Conservation (phyloP, 2,329 filamentous ascomycete genomes). For the Colletotrichum echinochloae region DNA sequence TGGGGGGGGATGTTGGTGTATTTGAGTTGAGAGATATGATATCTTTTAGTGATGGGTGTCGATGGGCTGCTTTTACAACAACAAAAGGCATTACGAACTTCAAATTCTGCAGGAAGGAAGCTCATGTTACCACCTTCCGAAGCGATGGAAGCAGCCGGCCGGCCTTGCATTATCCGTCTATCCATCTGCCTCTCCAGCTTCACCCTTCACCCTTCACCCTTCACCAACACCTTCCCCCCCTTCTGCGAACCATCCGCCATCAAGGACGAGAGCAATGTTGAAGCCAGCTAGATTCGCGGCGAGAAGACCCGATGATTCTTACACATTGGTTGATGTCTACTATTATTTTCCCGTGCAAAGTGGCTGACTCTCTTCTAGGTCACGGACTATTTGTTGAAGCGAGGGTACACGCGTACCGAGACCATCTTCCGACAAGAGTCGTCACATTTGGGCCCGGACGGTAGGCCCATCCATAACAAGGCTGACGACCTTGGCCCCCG, state of each 20-base stretch:
- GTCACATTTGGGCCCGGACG: conserved; percentile 82
- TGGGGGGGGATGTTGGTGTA: not conserved
- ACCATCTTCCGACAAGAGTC: conserved; percentile 93
- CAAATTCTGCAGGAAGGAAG: not conserved
- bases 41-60: not conserved
- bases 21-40: not conserved
- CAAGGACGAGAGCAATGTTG: not conserved
- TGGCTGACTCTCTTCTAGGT: conserved; percentile 60
- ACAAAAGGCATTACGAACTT: not conserved
- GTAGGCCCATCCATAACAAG: conserved; percentile 75
- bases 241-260: not conserved
- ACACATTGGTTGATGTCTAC: not conserved
- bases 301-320: not conserved
- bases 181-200: not conserved
- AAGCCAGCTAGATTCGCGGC: not conserved
- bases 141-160: not conserved
- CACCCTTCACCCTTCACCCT: conserved; percentile 3
- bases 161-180: not conserved
- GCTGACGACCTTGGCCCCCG: conserved; percentile 79
- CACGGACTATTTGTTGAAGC: conserved; percentile 95
- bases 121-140: not conserved
- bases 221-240: not conserved
- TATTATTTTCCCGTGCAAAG: not conserved
- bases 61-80: not conserved
- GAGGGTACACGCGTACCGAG: conserved; percentile 93